Evolutionary conservation across 169 alveolate genomes (phyloP), one percentile per base, ranked within the genome.

Genomic region (Plasmodium knowlesi): DNA sequence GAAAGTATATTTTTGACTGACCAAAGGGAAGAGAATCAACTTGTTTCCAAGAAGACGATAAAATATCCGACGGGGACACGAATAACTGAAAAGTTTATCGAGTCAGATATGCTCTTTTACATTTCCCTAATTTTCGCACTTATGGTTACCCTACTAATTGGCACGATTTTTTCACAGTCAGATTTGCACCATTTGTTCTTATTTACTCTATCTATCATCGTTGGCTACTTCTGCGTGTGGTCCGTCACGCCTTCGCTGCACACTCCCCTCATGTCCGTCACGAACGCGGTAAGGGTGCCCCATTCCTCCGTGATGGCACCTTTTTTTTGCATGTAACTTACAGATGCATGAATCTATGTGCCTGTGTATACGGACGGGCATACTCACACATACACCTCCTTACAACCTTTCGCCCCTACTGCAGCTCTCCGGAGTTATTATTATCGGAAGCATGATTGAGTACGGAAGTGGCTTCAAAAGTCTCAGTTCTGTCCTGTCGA

Each of bases 161-260:
- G 92, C 37, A 70, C 80, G 1, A 72, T 72, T 10, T 91, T 91
- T 39, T 71, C 95, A 2, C 91, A 82, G 80, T 82, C 85, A 2
- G 91, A 91, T 82, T 71, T 91, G 22, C 92, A 91, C 43, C 93
- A 85, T 39, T 80, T 91, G 32, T 91, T 82, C 82, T 78, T 91
- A 53, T 81, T 91, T 41, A 73, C 61, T n/a, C 25, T 91, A 41
- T 96, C 98, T 32, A 96, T 96, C n/a, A 96, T 97, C n/a, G 97
- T 96, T 83, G 98, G 98, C 22, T 97, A 97, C 83, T 93, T 96
- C 88, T 96, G 97, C 46, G 97, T 97, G 54, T 97, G 98, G 99
- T 97, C 98, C 28, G 98, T 98, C 34, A 96, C 98, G n/a, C 99
- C 99, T 9, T 97, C 99, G 3, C 70, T 98, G 39, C 99, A 98